Evolutionary conservation across 305 asterid species (phyloP), one percentile per base, ranked within the genome.

Genomic region (Rubia tinctorum): DNA sequence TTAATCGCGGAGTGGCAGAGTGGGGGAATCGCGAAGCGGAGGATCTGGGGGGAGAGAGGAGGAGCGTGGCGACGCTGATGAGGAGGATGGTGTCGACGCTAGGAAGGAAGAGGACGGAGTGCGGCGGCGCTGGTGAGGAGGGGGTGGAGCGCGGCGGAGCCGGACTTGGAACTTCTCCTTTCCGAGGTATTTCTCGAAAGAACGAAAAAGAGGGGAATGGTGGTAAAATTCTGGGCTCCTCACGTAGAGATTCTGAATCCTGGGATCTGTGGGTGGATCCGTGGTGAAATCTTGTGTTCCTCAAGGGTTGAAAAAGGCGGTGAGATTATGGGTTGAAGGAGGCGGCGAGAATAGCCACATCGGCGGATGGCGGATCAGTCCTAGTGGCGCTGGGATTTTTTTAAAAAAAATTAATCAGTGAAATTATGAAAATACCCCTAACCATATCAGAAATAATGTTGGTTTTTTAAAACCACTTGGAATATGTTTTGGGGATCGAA

Each of bases 201-300:
- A 47, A 90, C 92, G 1, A 74, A 72, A 55, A 86, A 71, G 22
- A 63, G 80, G 77, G 91, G 96, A 0, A 22, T 83, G 13, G 84
- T 90, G 66, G 82, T 87, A 76, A 83, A 83, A 80, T 75, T 86
- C 61, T 90, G 96, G 95, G 95, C 86, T 8, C 89, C 93, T 0
- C 96, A 88, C 77, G 82, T 86, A 69, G 88, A 82, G 64, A 85
- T 89, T 34, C 83, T 91, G 39, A 82, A 67, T 62, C 95, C 89
- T 34, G 82, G 23, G n/a, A 3, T 75, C 97, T 0, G 87, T 89
- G 15, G 93, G 97, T 0, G 95, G 93, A 14, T 89, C 89, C 47
- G 89, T 87, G 65, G 45, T 90, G 96, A 92, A 90, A 90, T 78
- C 88, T 92, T 49, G 76, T 82, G 45, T 76, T 90, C 81, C 72